Base-by-base conservation (phyloP, 2,329 filamentous ascomycete genomes). In the Mariannaea elegans region DNA sequence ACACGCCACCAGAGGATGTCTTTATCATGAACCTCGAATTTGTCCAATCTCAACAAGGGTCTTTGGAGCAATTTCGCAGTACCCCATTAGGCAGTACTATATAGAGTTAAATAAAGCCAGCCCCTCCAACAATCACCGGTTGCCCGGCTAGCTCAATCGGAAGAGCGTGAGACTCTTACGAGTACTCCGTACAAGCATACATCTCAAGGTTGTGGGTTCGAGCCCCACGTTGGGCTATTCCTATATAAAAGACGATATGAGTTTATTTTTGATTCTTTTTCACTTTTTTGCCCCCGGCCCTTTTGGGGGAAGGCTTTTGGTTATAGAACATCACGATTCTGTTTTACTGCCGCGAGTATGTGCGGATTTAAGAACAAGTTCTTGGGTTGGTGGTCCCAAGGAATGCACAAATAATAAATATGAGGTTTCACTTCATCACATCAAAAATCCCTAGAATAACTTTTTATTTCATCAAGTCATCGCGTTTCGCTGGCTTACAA, bases 141-240 rank as follows among this genome's bases (percentile, higher is more conserved):
- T 62, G 74, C 74, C 74, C 71, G 73, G 74, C 74, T 76, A 76
- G 74, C 74, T 76, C 74, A 76, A 76, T 76, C 73, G 74, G 74
- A 88, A 89, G 87, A 89, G 86, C 86, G 86, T 88, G 82, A 87
- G 86, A 88, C 87, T 89, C 87, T 85, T 84, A 84, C 18, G 64
- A 68, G 65, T 66, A 65, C 66, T 65, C 64, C 32, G 32, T 36
- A 36, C 32, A 36, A 4, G 14, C 14, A n/a, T 36, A 31, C 42
- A 82, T 82, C 81, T 83, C 79, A 81, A 82, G 80, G 79, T 78
- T 81, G 79, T 78, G 79, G 80, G 82, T 84, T 82, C 80, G 79
- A 81, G 72, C 74, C 73, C 74, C 73, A 72, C 73, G 71, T 75
- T 68, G 73, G 73, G 73, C 72, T 75, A 34, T 74, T 73, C 72